These are phyloP conservation scores for Colletotrichum sp. DNA, from an alignment of 2,329 filamentous ascomycete genomes.

Conservation along the genomic window DNA sequence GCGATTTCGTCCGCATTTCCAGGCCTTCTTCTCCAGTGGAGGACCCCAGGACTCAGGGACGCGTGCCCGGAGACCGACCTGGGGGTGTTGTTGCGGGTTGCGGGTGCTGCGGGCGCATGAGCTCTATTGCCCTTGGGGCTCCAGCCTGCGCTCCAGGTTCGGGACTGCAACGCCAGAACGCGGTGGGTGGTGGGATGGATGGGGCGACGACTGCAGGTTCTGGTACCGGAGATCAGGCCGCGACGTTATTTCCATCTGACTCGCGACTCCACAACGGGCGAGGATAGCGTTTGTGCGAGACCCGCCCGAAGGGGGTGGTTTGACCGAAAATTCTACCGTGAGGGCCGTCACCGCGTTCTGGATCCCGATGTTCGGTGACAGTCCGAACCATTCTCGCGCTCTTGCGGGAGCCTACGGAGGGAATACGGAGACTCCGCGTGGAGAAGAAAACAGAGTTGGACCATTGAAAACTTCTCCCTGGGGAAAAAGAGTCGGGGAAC, in stretches of 20 bases:
- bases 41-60: slow-evolving; percentile 2
- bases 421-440: slow-evolving; percentile 4
- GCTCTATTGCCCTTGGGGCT: slow-evolving; percentile 4
- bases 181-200: neutral
- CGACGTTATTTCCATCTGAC: neutral
- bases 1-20: slow-evolving; percentile 10
- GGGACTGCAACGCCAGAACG: neutral
- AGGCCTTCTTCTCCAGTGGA: slow-evolving; percentile 8
- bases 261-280: neutral
- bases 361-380: slow-evolving; percentile 5
- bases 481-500: neutral
- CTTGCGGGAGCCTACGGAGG: neutral
- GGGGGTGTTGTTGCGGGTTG: neutral
- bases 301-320: neutral
- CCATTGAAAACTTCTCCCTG: neutral
- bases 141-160: slow-evolving; percentile 1
- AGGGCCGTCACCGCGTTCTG: neutral
- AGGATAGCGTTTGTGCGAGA: neutral
- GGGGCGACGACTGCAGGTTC: neutral
- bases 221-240: neutral
- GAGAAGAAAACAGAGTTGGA: neutral
- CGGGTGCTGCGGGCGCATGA: neutral
- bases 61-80: neutral
- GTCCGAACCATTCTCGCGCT: neutral
- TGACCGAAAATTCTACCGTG: slow-evolving; percentile 1